These are phyloP conservation scores for Poa pratensis DNA, from an alignment of 176 grass and related monocot genomes.

Conservation along the genomic window DNA sequence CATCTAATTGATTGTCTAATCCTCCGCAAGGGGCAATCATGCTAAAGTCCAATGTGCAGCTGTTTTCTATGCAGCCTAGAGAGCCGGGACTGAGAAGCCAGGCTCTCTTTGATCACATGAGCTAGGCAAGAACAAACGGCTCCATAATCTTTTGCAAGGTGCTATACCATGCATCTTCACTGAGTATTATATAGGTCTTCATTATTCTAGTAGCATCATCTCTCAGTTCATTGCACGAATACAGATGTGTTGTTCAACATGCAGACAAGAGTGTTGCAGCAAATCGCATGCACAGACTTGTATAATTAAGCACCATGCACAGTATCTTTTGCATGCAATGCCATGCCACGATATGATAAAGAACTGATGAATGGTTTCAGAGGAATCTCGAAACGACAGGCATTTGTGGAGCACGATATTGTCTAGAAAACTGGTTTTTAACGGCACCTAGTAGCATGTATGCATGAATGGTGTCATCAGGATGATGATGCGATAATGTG, in stretches of 20 bases:
- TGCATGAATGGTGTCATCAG: conserved; percentile 29
- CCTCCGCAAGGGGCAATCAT: conserved; percentile 50
- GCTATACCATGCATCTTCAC: conserved; percentile 32
- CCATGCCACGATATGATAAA: conserved; percentile 49
- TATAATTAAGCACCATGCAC: conserved; percentile 24
- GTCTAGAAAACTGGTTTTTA: conserved; percentile 66
- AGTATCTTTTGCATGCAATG: conserved; percentile 51
- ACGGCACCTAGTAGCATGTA: conserved; percentile 52
- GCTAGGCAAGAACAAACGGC: conserved; percentile 45
- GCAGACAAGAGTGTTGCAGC: conserved; percentile 36
- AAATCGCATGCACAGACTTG: conserved; percentile 32
- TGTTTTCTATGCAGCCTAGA: conserved; percentile 56
- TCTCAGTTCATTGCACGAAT: conserved; percentile 57
- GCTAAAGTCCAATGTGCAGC: conserved; percentile 64
- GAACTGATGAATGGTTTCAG: conserved; percentile 37
- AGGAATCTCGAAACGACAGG: conserved; percentile 50
- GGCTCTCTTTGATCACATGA: conserved; percentile 47
- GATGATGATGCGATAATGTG: conserved; percentile 55
- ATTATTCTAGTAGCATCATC: conserved; percentile 46
- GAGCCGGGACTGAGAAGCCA: conserved; percentile 39
- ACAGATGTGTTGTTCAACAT: conserved; percentile 48
- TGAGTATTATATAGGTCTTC: conserved; percentile 11
- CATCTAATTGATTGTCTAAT: conserved; percentile 55
- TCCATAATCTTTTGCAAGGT: conserved; percentile 48
- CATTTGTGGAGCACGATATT: conserved; percentile 43